These are phyloP conservation scores for Erythrophleum ivorense DNA, from an alignment of 331 rosid genomes.

Conservation along the genomic window DNA sequence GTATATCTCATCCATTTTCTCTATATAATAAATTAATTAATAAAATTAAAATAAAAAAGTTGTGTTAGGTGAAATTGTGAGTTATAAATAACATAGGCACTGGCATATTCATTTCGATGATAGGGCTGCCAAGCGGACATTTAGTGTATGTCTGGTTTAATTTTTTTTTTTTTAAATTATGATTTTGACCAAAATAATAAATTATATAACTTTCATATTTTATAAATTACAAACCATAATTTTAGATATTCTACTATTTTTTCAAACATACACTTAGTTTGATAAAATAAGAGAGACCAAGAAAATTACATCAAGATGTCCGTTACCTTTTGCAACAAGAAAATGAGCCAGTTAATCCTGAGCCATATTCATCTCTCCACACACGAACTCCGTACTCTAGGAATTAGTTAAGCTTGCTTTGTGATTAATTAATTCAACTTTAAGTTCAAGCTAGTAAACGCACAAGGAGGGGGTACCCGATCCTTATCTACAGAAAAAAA, in stretches of 20 bases:
- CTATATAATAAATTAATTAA: neutral
- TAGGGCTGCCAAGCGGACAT: neutral
- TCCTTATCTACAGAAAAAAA: neutral
- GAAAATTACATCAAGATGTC: neutral
- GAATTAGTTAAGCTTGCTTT: neutral
- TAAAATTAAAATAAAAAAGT: neutral
- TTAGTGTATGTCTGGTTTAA: too few relatives aligned
- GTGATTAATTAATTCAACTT: neutral
- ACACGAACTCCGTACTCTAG: neutral
- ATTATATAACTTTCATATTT: too few relatives aligned
- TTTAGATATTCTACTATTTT: too few relatives aligned
- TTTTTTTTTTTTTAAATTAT: too few relatives aligned
- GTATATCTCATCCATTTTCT: neutral
- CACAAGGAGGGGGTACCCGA: neutral
- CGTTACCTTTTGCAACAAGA: neutral
- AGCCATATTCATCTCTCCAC: neutral
- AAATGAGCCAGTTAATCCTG: neutral
- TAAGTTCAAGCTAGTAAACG: neutral
- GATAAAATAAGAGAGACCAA: neutral
- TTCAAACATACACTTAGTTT: too few relatives aligned
- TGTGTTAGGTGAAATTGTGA: constrained; percentile 11
- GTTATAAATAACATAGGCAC: neutral
- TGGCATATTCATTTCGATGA: neutral
- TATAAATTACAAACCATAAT: too few relatives aligned
- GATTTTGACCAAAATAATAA: too few relatives aligned